Evolutionary conservation across 202 grass and related monocot genomes (phyloP).

Genomic region (Schoenoplectus triqueter): DNA sequence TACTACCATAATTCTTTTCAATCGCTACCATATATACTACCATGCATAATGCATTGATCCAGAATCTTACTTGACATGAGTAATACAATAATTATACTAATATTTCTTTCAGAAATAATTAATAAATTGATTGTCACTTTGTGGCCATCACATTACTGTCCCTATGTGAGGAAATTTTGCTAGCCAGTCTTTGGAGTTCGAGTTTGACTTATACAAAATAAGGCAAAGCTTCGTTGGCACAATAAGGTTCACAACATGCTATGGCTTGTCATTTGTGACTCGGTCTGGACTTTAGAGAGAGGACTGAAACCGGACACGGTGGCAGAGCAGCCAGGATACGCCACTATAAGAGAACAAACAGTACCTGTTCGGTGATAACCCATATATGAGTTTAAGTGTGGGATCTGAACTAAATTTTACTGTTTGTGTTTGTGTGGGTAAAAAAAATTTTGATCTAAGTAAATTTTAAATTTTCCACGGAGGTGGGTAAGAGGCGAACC

Average conservation of each 20-base stretch:
- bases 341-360: constrained; percentile 42
- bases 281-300: background rate
- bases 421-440: too few species aligned
- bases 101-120: background rate
- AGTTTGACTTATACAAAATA: background rate
- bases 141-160: background rate
- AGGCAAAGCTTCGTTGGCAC: background rate
- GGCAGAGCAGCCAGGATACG: constrained; percentile 35
- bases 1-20: too few species aligned
- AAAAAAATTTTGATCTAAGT: too few species aligned
- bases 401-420: too few species aligned
- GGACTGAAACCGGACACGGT: constrained; percentile 17
- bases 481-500: too few species aligned
- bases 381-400: too few species aligned
- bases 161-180: background rate
- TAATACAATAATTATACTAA: background rate
- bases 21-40: too few species aligned
- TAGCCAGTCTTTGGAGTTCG: background rate
- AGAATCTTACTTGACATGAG: background rate
- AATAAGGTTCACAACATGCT: constrained; percentile 20
- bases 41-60: too few species aligned
- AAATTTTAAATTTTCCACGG: too few species aligned
- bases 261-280: constrained; percentile 14
- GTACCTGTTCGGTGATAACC: background rate
- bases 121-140: background rate